Evolutionary conservation across 2,329 filamentous ascomycete species (phyloP).

Genomic region (Teratosphaeria zuluensis): DNA sequence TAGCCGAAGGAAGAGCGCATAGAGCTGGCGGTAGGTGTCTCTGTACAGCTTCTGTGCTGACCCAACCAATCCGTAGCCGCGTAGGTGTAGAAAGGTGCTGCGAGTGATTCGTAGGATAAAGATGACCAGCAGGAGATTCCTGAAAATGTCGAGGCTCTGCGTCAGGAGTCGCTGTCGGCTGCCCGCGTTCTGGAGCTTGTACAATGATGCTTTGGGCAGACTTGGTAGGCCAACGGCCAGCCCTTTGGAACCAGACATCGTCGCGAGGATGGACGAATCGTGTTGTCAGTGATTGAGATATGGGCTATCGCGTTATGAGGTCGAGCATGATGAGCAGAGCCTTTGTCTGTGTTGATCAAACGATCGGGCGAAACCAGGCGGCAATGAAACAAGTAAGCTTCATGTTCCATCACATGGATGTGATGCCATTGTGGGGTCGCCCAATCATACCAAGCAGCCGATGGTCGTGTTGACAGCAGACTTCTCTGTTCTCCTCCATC

Average conservation of each 20-base stretch:
- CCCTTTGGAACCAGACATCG: constrained; percentile 6
- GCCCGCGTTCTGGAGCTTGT: not conserved
- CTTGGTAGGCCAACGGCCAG: constrained; percentile 8
- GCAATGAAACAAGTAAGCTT: not conserved
- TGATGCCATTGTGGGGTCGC: not conserved
- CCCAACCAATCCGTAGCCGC: constrained; percentile 78
- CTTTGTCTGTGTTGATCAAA: not conserved
- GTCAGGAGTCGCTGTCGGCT: constrained; percentile 7
- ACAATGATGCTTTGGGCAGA: constrained; percentile 9
- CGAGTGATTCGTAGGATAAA: constrained; percentile 79
- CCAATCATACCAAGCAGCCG: not conserved
- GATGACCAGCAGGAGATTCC: constrained; percentile 79
- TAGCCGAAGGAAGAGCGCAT: constrained; percentile 74
- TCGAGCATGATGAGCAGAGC: not conserved
- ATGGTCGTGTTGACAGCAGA: not conserved
- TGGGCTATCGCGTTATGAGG: not conserved
- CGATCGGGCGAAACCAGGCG: not conserved
- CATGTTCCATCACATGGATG: not conserved
- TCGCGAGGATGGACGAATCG: not conserved
- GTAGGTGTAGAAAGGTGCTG: constrained; percentile 71
- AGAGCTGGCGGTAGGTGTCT: constrained; percentile 61
- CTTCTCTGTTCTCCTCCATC: not conserved
- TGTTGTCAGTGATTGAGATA: not conserved
- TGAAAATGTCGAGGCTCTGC: constrained; percentile 38
- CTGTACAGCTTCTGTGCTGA: constrained; percentile 66